Evolutionary conservation across 768 basidiomycete species (phyloP).

Genomic region (Infundibulicybe gibba): DNA sequence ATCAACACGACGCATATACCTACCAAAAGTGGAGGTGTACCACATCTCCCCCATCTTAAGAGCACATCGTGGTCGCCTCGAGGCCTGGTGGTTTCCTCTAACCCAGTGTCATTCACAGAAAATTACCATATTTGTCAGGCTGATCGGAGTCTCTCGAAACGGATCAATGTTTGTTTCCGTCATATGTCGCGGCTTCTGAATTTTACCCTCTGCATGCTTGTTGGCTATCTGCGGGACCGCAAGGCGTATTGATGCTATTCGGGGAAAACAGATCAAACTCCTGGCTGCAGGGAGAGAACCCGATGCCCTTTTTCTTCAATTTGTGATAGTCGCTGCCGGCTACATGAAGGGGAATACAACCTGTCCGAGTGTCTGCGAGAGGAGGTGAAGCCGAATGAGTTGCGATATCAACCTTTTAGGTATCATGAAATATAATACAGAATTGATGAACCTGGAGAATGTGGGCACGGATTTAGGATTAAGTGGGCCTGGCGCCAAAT

Average conservation of each 20-base stretch:
- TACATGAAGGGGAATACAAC: no score
- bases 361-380: no score
- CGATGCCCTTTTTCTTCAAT: no score
- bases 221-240: neutral
- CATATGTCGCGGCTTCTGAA: slow-evolving; percentile 6
- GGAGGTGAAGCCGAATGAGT: no score
- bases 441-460: no score
- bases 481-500: no score
- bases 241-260: neutral
- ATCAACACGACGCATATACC: slow-evolving; percentile 13
- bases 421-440: no score
- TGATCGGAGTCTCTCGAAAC: slow-evolving; percentile 3
- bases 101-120: slow-evolving; percentile 4
- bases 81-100: slow-evolving; percentile 11
- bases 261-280: no score
- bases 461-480: no score
- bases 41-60: slow-evolving; percentile 24
- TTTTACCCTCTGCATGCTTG: neutral
- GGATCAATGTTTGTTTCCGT: slow-evolving; percentile 9
- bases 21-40: slow-evolving; percentile 12
- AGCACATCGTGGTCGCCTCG: slow-evolving; percentile 37
- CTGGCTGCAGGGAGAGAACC: no score
- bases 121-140: neutral
- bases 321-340: no score
- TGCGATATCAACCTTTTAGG: no score